These are phyloP conservation scores for Coemansia sp. DNA, from an alignment of 192 early-diverging fungal species.

Conservation along the genomic window DNA sequence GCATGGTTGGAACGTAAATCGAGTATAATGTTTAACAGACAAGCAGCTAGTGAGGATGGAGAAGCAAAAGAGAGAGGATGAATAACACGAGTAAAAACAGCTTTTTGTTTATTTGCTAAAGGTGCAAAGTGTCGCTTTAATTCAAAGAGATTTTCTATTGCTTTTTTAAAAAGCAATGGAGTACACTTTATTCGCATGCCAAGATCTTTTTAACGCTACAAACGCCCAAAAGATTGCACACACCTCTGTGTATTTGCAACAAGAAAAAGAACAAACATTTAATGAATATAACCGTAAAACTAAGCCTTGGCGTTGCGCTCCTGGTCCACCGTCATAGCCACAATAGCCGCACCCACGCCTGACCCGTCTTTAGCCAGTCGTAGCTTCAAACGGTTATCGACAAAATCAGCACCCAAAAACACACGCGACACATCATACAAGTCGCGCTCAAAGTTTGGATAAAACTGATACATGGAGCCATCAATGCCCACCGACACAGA, in stretches of 20 bases:
- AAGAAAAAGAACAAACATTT: background rate
- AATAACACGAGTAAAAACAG: background rate
- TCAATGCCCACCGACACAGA: conserved; percentile 56
- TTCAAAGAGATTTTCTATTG: too few species aligned
- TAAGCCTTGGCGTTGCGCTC: background rate
- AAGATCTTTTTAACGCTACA: too few species aligned
- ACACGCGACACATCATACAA: conserved; percentile 74
- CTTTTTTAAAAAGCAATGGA: background rate
- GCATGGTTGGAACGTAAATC: too few species aligned
- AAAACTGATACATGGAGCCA: conserved; percentile 66
- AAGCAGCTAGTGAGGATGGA: background rate
- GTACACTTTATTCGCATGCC: too few species aligned
- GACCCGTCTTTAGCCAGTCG: conserved; percentile 76
- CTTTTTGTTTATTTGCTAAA: too few species aligned
- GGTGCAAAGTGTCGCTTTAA: too few species aligned
- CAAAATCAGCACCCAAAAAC: conserved; percentile 59
- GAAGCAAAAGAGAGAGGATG: background rate
- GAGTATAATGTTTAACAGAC: background rate
- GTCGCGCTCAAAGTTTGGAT: conserved; percentile 62
- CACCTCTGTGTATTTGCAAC: background rate
- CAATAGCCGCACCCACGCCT: conserved; percentile 74
- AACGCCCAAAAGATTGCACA: too few species aligned
- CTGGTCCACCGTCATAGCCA: conserved; percentile 48
- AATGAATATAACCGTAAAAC: too few species aligned
- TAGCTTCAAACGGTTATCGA: conserved; percentile 58